Percentiles rank a stretch among this genome's conserved stretches.
These are phyloP conservation scores for Leishmania lainsoni DNA, from an alignment of 208 protist species.

Conservation along the genomic window DNA sequence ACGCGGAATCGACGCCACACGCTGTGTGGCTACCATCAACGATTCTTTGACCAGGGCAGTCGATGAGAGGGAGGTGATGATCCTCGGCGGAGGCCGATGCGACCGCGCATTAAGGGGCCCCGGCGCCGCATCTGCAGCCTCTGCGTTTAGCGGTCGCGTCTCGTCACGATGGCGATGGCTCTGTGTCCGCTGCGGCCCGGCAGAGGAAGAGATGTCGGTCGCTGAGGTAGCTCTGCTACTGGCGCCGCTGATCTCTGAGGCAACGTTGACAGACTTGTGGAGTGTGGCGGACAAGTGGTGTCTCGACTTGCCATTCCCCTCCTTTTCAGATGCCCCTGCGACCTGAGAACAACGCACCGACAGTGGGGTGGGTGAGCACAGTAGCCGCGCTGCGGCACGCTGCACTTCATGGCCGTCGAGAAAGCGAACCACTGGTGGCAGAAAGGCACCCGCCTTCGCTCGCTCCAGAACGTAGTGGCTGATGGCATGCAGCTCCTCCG, in stretches of 20 bases:
- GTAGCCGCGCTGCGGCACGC: slow-evolving; percentile 1
- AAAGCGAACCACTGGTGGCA: slow-evolving; percentile 64
- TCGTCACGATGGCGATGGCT: background rate
- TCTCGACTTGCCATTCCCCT: background rate
- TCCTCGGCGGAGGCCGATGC: background rate
- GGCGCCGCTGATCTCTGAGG: background rate
- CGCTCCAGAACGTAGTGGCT: slow-evolving; percentile 37
- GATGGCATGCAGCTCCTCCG: slow-evolving; percentile 54
- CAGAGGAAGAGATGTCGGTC: no score
- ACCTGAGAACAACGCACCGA: background rate
- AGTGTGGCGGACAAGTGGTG: background rate
- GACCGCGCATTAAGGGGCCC: background rate
- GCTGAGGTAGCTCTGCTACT: background rate
- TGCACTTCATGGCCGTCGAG: slow-evolving; percentile 31
- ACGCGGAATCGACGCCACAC: background rate
- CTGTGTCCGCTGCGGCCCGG: background rate
- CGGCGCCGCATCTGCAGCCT: background rate
- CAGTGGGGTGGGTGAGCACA: background rate
- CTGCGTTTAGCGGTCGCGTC: no score
- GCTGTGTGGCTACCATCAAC: background rate
- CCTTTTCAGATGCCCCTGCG: background rate
- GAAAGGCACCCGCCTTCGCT: slow-evolving; percentile 12
- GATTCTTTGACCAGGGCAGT: background rate
- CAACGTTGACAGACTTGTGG: background rate
- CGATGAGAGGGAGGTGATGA: background rate